phyloP scores from a whole-genome alignment of 2,329 filamentous ascomycete genomes.

The Dactylellina sp. region DNA sequence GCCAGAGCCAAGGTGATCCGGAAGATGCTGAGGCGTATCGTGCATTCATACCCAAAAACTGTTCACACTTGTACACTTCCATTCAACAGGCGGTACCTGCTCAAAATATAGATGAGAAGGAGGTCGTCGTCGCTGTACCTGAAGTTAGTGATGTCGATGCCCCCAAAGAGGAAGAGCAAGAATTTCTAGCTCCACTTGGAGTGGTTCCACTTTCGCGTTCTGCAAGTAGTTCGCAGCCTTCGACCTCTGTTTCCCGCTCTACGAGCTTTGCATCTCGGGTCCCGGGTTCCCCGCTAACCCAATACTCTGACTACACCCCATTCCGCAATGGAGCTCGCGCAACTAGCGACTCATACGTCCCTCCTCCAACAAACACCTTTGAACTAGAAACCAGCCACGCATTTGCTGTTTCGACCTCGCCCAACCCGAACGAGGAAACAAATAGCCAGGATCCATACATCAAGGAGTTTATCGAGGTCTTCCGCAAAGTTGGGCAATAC shows the following conservation, averaged over 20 bases:
- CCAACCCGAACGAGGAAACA: neutral
- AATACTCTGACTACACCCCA: slow-evolving; percentile 22
- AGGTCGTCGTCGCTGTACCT: slow-evolving; percentile 20
- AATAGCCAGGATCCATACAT: slow-evolving; percentile 5
- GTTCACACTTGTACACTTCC: slow-evolving; percentile 21
- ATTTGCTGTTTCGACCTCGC: neutral
- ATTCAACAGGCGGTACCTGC: slow-evolving; percentile 17
- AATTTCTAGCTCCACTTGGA: neutral
- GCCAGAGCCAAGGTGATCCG: slow-evolving; percentile 37
- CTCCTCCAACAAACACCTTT: slow-evolving; percentile 27
- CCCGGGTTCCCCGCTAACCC: slow-evolving; percentile 19
- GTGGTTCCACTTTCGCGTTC: slow-evolving; percentile 18
- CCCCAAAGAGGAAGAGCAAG: slow-evolving; percentile 8
- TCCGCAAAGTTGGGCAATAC: slow-evolving; percentile 42
- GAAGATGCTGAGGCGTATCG: slow-evolving; percentile 43
- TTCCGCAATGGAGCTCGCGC: neutral
- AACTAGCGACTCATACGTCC: slow-evolving; percentile 21
- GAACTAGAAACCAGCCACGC: slow-evolving; percentile 25
- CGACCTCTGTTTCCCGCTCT: slow-evolving; percentile 27
- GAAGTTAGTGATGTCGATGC: neutral
- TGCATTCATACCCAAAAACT: slow-evolving; percentile 31
- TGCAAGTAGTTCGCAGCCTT: slow-evolving; percentile 17
- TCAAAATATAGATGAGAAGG: slow-evolving; percentile 40
- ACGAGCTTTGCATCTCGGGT: slow-evolving; percentile 23
- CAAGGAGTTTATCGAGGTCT: slow-evolving; percentile 42